Percentiles rank a stretch among this genome's conserved stretches.
phyloP scores from a whole-genome alignment of 2,329 filamentous ascomycete species.

The Diaporthe destruens region DNA sequence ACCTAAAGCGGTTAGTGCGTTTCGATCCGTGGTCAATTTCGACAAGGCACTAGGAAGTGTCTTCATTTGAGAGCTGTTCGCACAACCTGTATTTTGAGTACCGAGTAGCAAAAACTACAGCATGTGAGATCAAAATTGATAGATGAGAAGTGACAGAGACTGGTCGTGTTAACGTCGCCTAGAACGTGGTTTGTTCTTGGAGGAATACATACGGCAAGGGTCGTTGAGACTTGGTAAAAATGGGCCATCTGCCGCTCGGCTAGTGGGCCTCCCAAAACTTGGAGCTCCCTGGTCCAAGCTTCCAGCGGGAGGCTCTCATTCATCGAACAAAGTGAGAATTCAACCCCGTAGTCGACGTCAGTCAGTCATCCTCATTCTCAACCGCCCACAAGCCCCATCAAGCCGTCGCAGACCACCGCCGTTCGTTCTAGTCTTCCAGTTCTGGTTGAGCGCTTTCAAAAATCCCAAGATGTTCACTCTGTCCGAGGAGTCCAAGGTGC shows the following conservation, averaged over 20 bases:
- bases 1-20: neutral
- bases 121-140: neutral
- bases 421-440: neutral
- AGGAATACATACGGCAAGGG: neutral
- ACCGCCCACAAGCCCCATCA: conserved; percentile 22
- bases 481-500: conserved; percentile 97
- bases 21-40: too few relatives aligned
- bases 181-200: neutral
- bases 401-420: neutral
- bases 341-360: conserved; percentile 26
- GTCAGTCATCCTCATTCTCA: conserved; percentile 11
- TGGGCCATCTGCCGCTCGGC: neutral
- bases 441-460: neutral
- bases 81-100: neutral
- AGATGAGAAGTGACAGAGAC: neutral
- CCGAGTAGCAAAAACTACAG: neutral
- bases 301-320: neutral
- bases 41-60: neutral
- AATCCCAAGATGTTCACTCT: conserved; percentile 71
- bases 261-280: conserved; percentile 8
- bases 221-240: neutral
- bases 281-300: conserved; percentile 31
- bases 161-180: neutral
- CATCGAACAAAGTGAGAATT: conserved; percentile 35
- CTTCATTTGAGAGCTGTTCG: neutral